A percentile compares a stretch with the other conserved stretches of the same genome.
These are phyloP conservation scores for Cercospora canescens DNA, from an alignment of 2,329 filamentous ascomycete genomes.

Conservation along the genomic window DNA sequence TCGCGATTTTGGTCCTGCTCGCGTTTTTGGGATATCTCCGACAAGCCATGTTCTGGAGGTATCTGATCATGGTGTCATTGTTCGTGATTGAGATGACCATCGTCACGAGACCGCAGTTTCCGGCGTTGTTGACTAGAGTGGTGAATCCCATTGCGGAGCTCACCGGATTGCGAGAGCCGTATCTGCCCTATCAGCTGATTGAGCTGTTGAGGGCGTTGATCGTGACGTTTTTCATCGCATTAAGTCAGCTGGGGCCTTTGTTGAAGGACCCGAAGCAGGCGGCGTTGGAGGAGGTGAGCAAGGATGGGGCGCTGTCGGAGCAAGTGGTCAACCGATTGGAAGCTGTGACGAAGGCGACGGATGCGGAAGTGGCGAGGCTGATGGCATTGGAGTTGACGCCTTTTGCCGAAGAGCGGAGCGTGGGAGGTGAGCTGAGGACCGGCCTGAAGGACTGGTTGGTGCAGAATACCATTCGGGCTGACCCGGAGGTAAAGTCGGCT, in stretches of 20 bases:
- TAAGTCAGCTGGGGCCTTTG: constrained; percentile 76
- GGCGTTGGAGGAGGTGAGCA: constrained; percentile 19
- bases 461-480: constrained; percentile 76
- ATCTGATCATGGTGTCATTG: constrained; percentile 54
- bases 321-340: constrained; percentile 70
- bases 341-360: constrained; percentile 57
- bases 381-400: constrained; percentile 79
- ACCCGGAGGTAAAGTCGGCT: constrained; percentile 80
- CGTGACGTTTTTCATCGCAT: constrained; percentile 78
- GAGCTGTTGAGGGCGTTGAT: constrained; percentile 72
- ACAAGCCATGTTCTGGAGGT: constrained; percentile 61
- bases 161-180: constrained; percentile 55
- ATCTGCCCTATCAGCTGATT: constrained; percentile 84
- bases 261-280: constrained; percentile 43
- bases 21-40: constrained; percentile 67
- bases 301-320: constrained; percentile 42
- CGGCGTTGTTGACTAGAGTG: constrained; percentile 45
- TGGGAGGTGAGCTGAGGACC: constrained; percentile 63
- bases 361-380: constrained; percentile 68
- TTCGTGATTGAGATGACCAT: constrained; percentile 59
- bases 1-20: constrained; percentile 60
- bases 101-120: constrained; percentile 54
- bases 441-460: constrained; percentile 86
- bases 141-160: constrained; percentile 50
- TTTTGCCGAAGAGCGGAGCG: constrained; percentile 70